Base-by-base conservation (phyloP, 495 filamentous ascomycete species). In the Hypoxylon perforatum region DNA sequence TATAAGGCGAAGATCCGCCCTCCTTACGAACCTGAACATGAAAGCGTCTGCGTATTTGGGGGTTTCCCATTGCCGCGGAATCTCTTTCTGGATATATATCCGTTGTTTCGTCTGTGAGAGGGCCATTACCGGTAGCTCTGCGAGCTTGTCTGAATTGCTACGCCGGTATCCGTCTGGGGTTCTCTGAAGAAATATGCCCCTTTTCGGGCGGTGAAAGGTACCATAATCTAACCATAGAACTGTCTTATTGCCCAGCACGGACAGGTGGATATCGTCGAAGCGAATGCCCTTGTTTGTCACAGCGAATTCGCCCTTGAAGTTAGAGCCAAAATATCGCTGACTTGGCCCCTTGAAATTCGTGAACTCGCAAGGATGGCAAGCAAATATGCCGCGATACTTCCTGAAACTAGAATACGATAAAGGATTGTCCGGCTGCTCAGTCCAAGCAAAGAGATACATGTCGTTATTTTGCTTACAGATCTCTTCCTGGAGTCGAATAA, bases 401-500 rank as follows among this genome's bases (percentile, higher is more conserved):
- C 44, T 28, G 25, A 36, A 44, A 23, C 44, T 28, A n/a, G 42
- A 50, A 17, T 28, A 45, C 12, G 49, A 55, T 12, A 41, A 54
- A 23, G 38, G 19, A 15, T 57, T 21, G 14, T 52, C 46, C 5
- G 38, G 12, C 9, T 38, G 57, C n/a, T 33, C 30, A 19, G 51
- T 70, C 72, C 68, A 74, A 12, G 73, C 57, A 44, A 74, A 61
- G 21, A 75, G 36, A 15, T 67, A 62, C 14, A 65, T 18, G 55
- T 73, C 72, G 35, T 63, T 57, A 9, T 28, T 64, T 12, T 70
- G 59, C 42, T 57, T 72, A 28, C 68, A 63, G 28, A 76, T 73
- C 28, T 68, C 72, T 48, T 75, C 72, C 36, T 75, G 70, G 18
- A 75, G 69, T 22, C 74, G 46, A 50, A 64, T 59, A 39, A 75